A percentile compares a stretch with the other conserved stretches of the same genome.
These are phyloP conservation scores for Nakazawaea holstii DNA, from an alignment of 805 yeast species.

Conservation along the genomic window DNA sequence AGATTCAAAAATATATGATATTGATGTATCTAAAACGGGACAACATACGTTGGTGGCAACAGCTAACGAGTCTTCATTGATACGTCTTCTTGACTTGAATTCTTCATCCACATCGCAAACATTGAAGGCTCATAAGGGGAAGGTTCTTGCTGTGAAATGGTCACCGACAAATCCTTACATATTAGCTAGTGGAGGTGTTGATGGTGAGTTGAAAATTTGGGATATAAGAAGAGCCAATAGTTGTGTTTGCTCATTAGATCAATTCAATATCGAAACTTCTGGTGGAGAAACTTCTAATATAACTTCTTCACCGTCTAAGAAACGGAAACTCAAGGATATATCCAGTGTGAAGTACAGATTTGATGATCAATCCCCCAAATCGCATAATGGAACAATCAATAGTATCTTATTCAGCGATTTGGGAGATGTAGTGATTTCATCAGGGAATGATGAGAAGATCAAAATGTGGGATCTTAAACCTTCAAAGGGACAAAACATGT, in stretches of 20 bases:
- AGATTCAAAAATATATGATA: constrained; percentile 56
- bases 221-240: constrained; percentile 69
- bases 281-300: constrained; percentile 19
- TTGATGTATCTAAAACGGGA: constrained; percentile 52
- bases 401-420: constrained; percentile 69
- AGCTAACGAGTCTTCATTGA: constrained; percentile 65
- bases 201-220: constrained; percentile 82
- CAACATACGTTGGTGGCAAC: constrained; percentile 55
- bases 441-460: constrained; percentile 78
- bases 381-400: constrained; percentile 76
- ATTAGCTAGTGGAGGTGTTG: constrained; percentile 75
- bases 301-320: constrained; percentile 17
- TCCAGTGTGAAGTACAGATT: constrained; percentile 7
- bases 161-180: constrained; percentile 58
- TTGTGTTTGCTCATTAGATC: constrained; percentile 60
- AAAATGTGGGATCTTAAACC: constrained; percentile 72
- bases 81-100: constrained; percentile 67
- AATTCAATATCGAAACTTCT: constrained; percentile 21
- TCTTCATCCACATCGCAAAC: constrained; percentile 72
- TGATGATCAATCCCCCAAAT: constrained; percentile 32
- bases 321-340: constrained; percentile 9
- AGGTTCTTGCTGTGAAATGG: constrained; percentile 62
- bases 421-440: constrained; percentile 58
- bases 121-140: constrained; percentile 54
- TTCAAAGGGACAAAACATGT: constrained; percentile 43